These are phyloP conservation scores for Diplodia intermedia DNA, from an alignment of 2,329 filamentous ascomycete genomes.

Conservation along the genomic window DNA sequence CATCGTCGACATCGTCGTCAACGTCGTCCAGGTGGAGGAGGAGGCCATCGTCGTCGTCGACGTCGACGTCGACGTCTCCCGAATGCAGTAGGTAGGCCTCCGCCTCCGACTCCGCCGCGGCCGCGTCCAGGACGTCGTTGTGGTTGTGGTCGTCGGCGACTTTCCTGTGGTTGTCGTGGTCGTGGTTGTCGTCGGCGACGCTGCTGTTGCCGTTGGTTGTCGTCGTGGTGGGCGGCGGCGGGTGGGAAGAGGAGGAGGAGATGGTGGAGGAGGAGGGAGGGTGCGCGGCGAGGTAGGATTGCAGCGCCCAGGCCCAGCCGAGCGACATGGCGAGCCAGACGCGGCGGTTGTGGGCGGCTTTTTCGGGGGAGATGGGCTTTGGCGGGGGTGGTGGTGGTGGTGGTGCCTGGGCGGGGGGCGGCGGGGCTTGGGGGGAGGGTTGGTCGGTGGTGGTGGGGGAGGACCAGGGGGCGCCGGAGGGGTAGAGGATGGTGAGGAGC, in stretches of 20 bases:
- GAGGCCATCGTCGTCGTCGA: neutral
- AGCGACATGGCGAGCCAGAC: constrained; percentile 18
- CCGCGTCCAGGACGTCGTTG: neutral
- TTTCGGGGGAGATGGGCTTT: neutral
- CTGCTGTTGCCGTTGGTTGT: neutral
- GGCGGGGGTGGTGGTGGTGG: neutral
- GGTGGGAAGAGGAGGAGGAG: neutral
- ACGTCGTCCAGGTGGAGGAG: too few species aligned
- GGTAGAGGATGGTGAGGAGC: constrained; percentile 1
- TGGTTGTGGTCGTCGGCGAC: neutral
- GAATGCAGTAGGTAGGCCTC: neutral
- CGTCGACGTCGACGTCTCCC: neutral
- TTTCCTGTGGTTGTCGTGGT: neutral
- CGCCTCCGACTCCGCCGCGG: too few species aligned
- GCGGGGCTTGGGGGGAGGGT: too few species aligned
- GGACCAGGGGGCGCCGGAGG: neutral
- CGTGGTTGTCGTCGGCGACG: neutral
- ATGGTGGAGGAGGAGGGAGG: neutral
- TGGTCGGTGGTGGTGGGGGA: neutral
- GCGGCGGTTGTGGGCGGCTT: neutral
- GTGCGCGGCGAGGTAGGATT: neutral
- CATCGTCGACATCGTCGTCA: neutral
- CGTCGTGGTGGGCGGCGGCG: neutral
- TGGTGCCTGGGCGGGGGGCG: neutral
- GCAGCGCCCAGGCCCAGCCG: constrained; percentile 12